These are phyloP conservation scores for Naumovozyma baii DNA, from an alignment of 805 yeast genomes.

Conservation along the genomic window DNA sequence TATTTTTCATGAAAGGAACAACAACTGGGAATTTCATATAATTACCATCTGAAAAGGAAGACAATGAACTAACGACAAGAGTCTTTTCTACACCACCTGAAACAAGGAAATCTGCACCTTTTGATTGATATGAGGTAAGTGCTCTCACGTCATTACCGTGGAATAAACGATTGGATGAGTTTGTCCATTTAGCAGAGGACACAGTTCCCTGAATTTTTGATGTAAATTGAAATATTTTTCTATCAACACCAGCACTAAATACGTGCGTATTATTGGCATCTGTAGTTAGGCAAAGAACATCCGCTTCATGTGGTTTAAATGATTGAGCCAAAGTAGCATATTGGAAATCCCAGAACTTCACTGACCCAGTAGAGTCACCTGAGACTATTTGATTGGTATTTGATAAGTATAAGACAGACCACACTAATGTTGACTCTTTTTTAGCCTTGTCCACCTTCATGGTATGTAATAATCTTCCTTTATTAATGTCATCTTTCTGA, in stretches of 20 bases:
- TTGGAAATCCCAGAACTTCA: constrained; percentile 85
- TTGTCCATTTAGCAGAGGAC: constrained; percentile 52
- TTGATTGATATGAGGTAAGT: constrained; percentile 60
- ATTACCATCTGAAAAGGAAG: constrained; percentile 59
- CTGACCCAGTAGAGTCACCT: constrained; percentile 92
- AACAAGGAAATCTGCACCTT: constrained; percentile 55
- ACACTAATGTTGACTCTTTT: constrained; percentile 78
- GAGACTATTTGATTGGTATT: constrained; percentile 67
- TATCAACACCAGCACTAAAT: constrained; percentile 87
- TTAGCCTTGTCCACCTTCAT: constrained; percentile 88
- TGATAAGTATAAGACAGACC: constrained; percentile 69
- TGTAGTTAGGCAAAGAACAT: constrained; percentile 62
- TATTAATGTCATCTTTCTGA: constrained; percentile 27
- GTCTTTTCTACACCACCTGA: constrained; percentile 80
- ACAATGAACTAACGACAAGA: constrained; percentile 51
- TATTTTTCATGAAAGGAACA: constrained; percentile 46
- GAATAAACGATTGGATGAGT: constrained; percentile 61
- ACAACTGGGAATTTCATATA: constrained; percentile 58
- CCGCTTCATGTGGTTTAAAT: constrained; percentile 82
- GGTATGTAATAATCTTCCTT: constrained; percentile 66
- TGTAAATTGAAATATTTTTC: constrained; percentile 71
- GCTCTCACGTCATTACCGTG: constrained; percentile 83
- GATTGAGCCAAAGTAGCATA: constrained; percentile 71
- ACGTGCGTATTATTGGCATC: constrained; percentile 53
- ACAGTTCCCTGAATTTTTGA: constrained; percentile 19